Conservation (phyloP, 306 rosid genomes). For the Pyrus communis region DNA sequence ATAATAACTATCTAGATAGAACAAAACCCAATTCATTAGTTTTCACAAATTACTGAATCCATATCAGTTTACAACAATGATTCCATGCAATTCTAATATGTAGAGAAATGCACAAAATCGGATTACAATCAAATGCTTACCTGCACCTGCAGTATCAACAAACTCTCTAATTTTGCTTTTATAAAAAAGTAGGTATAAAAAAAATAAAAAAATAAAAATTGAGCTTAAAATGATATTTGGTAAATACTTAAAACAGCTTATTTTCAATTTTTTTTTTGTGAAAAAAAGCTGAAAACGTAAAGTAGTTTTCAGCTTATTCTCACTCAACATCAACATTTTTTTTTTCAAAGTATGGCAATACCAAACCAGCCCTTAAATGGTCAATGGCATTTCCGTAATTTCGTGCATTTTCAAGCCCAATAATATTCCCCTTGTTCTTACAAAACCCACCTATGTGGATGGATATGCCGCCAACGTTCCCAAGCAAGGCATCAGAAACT, state of each 20-base stretch:
- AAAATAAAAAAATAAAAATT: no score
- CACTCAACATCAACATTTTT: fast-evolving
- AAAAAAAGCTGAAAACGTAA: no score
- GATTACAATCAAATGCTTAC: background rate
- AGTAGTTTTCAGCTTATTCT: no score
- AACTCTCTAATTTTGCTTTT: background rate
- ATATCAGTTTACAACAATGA: background rate
- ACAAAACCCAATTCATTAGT: background rate
- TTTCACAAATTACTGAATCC: background rate
- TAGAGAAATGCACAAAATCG: background rate
- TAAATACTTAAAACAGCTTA: no score
- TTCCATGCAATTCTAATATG: background rate
- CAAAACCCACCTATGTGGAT: background rate
- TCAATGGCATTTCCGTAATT: background rate
- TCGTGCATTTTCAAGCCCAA: background rate
- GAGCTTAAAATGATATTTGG: no score
- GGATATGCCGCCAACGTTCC: background rate
- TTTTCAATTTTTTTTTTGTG: no score
- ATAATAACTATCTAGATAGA: background rate
- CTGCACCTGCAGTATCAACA: background rate
- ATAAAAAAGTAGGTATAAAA: no score
- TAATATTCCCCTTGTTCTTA: background rate
- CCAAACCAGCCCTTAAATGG: no score
- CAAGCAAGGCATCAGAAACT: background rate
- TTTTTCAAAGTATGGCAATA: no score